Percentiles rank a stretch among this genome's conserved stretches.
Conservation (phyloP, 106 monocot genomes). For the Allium sativum region DNA sequence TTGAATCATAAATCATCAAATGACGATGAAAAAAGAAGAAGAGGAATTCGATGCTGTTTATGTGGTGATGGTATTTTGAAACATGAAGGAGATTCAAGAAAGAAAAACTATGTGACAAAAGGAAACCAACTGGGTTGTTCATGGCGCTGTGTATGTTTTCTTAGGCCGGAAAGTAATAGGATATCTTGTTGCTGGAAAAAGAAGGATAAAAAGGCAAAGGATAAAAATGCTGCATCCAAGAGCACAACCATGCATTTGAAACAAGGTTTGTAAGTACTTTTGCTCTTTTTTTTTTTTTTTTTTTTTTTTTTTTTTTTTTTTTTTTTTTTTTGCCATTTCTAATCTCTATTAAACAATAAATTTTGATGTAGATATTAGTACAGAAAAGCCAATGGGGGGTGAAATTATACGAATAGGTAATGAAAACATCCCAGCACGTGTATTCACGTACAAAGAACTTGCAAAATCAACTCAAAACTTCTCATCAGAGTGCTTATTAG, state of each 20-base stretch:
- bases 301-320: neutral
- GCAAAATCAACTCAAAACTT: conserved; percentile 28
- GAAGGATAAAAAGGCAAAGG: neutral
- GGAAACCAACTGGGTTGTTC: neutral
- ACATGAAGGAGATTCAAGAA: neutral
- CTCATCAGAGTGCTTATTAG: conserved; percentile 15
- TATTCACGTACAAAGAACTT: conserved; percentile 27
- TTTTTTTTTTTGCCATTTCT: neutral
- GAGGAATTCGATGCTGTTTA: neutral
- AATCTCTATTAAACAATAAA: neutral
- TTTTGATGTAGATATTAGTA: conserved; percentile 15
- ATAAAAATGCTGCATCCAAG: neutral
- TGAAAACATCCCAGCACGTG: conserved; percentile 8
- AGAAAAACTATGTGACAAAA: neutral
- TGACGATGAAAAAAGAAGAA: neutral
- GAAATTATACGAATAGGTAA: conserved; percentile 22
- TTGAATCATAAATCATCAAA: conserved; percentile 1
- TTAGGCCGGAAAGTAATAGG: no score
- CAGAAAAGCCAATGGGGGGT: conserved; percentile 11
- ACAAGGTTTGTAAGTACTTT: neutral
- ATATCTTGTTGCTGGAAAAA: neutral
- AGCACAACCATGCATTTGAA: neutral
- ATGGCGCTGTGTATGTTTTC: neutral
- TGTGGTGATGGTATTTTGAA: neutral
- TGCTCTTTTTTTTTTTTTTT: neutral